phyloP scores from a whole-genome alignment of 2,329 filamentous ascomycete species.

The Sclerotinia trifoliorum region DNA sequence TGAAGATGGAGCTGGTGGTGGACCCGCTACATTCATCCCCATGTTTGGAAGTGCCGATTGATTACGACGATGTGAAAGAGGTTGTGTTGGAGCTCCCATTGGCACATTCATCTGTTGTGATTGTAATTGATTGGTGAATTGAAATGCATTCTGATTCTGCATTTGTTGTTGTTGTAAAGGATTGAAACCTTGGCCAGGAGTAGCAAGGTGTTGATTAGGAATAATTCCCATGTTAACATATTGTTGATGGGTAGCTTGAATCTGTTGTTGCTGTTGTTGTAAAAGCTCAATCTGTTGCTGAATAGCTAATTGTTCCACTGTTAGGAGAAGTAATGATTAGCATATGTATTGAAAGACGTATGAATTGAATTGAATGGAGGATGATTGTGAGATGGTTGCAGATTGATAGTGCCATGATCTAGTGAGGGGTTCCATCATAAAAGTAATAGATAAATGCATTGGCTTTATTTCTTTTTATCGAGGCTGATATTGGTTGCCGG shows the following conservation, averaged over 20 bases:
- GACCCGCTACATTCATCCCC: constrained; percentile 64
- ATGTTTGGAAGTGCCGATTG: constrained; percentile 94
- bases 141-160: constrained; percentile 79
- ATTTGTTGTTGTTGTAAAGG: constrained; percentile 72
- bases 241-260: constrained; percentile 93
- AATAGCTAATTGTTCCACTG: constrained; percentile 96
- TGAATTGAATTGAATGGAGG: no score
- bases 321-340: constrained; percentile 12
- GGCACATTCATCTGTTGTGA: constrained; percentile 69
- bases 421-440: constrained; percentile 26
- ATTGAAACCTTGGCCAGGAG: constrained; percentile 64
- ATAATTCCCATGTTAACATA: constrained; percentile 98
- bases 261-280: constrained; percentile 97
- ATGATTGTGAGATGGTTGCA: not conserved
- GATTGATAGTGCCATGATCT: not conserved
- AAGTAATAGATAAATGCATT: not conserved
- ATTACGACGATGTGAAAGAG: constrained; percentile 90
- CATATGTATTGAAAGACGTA: not conserved
- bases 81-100: constrained; percentile 74
- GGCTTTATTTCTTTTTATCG: constrained; percentile 4
- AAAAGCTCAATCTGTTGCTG: constrained; percentile 97
- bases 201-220: constrained; percentile 73
- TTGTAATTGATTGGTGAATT: constrained; percentile 79
- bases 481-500: not conserved
- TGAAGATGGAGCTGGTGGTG: constrained; percentile 86